A percentile compares a stretch with the other conserved stretches of the same genome.
Conservation (phyloP, 192 early-diverging fungal species). For the Backusella luteola region DNA sequence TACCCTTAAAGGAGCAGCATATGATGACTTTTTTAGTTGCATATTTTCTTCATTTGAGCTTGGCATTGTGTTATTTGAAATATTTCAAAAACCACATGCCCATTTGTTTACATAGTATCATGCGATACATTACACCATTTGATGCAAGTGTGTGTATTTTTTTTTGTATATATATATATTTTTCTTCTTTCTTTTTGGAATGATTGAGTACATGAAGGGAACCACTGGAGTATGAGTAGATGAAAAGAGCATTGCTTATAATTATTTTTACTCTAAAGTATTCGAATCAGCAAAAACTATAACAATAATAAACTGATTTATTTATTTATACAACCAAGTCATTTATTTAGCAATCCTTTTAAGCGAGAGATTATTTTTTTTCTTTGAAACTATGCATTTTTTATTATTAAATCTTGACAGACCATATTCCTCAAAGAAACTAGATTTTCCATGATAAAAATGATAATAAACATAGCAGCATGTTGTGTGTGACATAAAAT, state of each 20-base stretch:
- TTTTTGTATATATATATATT: background rate
- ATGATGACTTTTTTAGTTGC: background rate
- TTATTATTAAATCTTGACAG: background rate
- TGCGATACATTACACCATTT: background rate
- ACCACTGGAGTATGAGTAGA: background rate
- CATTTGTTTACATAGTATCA: background rate
- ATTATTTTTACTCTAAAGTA: background rate
- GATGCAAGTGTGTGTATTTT: background rate
- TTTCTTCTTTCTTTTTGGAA: background rate
- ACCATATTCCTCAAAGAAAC: background rate
- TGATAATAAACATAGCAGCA: background rate
- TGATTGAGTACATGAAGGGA: background rate
- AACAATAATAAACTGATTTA: background rate
- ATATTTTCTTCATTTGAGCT: background rate
- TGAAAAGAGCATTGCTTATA: background rate
- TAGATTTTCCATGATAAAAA: background rate
- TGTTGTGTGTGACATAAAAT: background rate
- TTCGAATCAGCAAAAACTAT: background rate
- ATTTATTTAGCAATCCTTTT: background rate
- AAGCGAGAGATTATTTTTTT: background rate
- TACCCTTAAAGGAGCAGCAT: background rate
- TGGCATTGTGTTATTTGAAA: background rate
- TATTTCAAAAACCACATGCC: background rate
- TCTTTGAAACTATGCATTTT: background rate
- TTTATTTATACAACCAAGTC: background rate